Percentiles rank a stretch among this genome's conserved stretches.
Conservation (phyloP, 805 yeast species). For the Candida germanica region DNA sequence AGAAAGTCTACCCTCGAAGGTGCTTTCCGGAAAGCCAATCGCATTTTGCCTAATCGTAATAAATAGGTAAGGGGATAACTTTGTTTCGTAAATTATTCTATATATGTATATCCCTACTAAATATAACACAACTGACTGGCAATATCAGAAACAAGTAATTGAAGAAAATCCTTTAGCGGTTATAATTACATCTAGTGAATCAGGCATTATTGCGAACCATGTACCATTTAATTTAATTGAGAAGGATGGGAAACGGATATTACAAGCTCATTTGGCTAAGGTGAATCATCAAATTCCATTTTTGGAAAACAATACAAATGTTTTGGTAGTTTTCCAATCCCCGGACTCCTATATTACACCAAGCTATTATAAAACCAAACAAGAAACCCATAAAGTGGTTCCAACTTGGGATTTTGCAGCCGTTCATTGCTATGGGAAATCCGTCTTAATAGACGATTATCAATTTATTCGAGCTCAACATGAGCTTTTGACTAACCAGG, state of each 20-base stretch:
- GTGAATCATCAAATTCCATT: conserved; percentile 49
- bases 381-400: conserved; percentile 56
- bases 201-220: conserved; percentile 50
- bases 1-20: conserved; percentile 2
- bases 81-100: not conserved
- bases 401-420: conserved; percentile 69
- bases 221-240: conserved; percentile 49
- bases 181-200: conserved; percentile 38
- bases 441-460: conserved; percentile 42
- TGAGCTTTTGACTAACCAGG: conserved; percentile 41
- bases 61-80: not conserved
- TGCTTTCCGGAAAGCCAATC: too few relatives aligned
- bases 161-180: conserved; percentile 51
- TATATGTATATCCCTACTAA: conserved; percentile 38
- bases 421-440: conserved; percentile 54
- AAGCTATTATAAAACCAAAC: conserved; percentile 55
- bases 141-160: conserved; percentile 40
- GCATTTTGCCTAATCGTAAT: not conserved
- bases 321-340: conserved; percentile 52
- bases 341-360: conserved; percentile 55
- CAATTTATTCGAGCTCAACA: conserved; percentile 47
- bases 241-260: conserved; percentile 32
- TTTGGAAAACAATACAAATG: conserved; percentile 35
- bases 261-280: conserved; percentile 56
- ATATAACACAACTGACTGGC: conserved; percentile 32